Conservation (phyloP, 345 rosid species). For the Cardamine occulta region DNA sequence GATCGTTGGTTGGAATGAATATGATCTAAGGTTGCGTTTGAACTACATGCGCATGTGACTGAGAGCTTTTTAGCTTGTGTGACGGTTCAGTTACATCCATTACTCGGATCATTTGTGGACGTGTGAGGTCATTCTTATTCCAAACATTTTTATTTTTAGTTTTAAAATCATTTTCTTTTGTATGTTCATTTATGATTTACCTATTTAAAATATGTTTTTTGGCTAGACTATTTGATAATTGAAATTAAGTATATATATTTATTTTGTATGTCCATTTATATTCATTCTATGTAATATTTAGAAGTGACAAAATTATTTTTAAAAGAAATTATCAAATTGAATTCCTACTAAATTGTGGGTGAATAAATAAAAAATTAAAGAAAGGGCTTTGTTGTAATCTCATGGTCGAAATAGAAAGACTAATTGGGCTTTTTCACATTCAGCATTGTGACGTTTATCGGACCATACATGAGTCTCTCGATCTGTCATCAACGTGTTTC, state of each 20-base stretch:
- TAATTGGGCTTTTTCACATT: constrained; percentile 24
- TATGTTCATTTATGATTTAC: neutral
- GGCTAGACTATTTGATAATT: neutral
- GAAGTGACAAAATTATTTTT: neutral
- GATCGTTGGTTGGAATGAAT: too few species aligned
- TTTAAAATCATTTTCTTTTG: neutral
- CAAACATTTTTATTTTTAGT: neutral
- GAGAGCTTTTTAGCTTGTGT: constrained; percentile 18
- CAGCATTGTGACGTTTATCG: neutral
- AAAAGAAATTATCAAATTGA: neutral
- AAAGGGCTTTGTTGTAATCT: neutral
- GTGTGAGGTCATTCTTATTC: too few species aligned
- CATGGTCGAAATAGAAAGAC: neutral
- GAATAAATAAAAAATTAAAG: neutral
- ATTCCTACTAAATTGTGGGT: neutral
- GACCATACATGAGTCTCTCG: neutral
- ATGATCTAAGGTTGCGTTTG: too few species aligned
- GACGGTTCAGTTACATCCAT: constrained; percentile 35
- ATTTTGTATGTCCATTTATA: neutral
- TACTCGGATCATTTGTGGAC: too few species aligned
- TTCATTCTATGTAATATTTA: neutral
- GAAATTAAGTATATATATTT: neutral
- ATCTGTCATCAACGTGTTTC: neutral
- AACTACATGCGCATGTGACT: constrained; percentile 4
- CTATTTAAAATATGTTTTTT: neutral